A percentile compares a stretch with the other conserved stretches of the same genome.
Conservation (phyloP, 768 basidiomycete species). For the Leccinum olivaceopallidum region DNA sequence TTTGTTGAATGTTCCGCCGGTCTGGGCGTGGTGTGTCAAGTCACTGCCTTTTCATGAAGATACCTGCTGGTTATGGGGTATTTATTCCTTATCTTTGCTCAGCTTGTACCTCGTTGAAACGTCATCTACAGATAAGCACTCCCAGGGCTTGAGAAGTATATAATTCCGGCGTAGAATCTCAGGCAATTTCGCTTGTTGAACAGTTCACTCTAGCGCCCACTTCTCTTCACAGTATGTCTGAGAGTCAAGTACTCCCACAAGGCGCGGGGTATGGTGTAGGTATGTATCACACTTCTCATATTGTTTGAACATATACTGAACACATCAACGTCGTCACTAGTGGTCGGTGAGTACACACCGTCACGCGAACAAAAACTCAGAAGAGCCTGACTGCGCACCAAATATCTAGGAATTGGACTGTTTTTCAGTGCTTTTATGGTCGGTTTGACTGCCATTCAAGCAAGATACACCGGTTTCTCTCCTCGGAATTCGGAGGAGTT, state of each 20-base stretch:
- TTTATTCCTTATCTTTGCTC: constrained; percentile 18
- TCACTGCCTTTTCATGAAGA: neutral
- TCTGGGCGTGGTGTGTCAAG: neutral
- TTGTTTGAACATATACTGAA: constrained; percentile 2
- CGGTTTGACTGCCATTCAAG: constrained; percentile 73
- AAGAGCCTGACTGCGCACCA: constrained; percentile 2
- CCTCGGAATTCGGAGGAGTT: constrained; percentile 83
- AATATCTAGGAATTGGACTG: constrained; percentile 71
- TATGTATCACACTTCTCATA: constrained; percentile 32
- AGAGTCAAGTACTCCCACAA: constrained; percentile 58
- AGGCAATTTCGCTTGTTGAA: neutral
- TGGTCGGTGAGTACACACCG: constrained; percentile 45
- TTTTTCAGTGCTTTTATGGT: constrained; percentile 88
- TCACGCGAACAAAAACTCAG: neutral
- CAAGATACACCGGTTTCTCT: constrained; percentile 81
- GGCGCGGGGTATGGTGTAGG: constrained; percentile 87
- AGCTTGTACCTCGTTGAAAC: neutral
- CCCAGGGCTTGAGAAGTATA: neutral
- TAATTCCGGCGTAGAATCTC: constrained; percentile 5
- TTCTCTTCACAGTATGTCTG: constrained; percentile 22
- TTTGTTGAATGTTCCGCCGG: neutral
- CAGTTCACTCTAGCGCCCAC: neutral
- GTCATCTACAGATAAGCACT: constrained; percentile 19
- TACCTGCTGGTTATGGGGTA: neutral
- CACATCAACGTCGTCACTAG: constrained; percentile 29